phyloP scores from a whole-genome alignment of 805 yeast species.

The Ogataea parapolymorpha region DNA sequence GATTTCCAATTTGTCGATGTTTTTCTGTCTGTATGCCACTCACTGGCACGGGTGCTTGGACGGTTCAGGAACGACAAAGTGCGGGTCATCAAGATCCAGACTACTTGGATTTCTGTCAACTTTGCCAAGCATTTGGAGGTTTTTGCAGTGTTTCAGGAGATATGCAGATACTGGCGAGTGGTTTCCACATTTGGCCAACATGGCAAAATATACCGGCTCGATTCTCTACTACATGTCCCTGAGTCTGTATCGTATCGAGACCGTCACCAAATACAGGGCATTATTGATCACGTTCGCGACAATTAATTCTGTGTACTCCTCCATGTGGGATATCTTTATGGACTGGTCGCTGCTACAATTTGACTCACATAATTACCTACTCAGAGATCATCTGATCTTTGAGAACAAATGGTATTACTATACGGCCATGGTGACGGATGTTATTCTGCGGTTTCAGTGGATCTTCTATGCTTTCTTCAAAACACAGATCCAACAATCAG shows the following conservation, averaged over 20 bases:
- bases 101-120: slow-evolving; percentile 79
- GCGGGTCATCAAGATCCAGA: slow-evolving; percentile 79
- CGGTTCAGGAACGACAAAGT: slow-evolving; percentile 39
- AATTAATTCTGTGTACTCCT: slow-evolving; percentile 64
- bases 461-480: slow-evolving; percentile 80
- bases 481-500: slow-evolving; percentile 78
- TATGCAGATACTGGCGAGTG: slow-evolving; percentile 89
- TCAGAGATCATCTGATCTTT: slow-evolving; percentile 72
- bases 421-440: slow-evolving; percentile 67
- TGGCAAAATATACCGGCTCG: slow-evolving; percentile 68
- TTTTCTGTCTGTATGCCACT: slow-evolving; percentile 75
- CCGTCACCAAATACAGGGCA: slow-evolving; percentile 41
- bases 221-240: slow-evolving; percentile 66
- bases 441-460: slow-evolving; percentile 85
- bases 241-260: slow-evolving; percentile 72
- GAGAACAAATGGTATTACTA: slow-evolving; percentile 63
- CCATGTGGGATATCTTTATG: slow-evolving; percentile 90
- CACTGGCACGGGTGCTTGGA: slow-evolving; percentile 59
- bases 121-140: slow-evolving; percentile 87
- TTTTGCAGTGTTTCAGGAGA: slow-evolving; percentile 87
- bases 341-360: slow-evolving; percentile 90
- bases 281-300: slow-evolving; percentile 71
- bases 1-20: slow-evolving; percentile 78
- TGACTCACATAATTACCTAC: slow-evolving; percentile 49
- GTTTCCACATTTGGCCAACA: slow-evolving; percentile 94